Base-by-base conservation (phyloP, 192 early-diverging fungal species). In the Umbelopsis isabellina region DNA sequence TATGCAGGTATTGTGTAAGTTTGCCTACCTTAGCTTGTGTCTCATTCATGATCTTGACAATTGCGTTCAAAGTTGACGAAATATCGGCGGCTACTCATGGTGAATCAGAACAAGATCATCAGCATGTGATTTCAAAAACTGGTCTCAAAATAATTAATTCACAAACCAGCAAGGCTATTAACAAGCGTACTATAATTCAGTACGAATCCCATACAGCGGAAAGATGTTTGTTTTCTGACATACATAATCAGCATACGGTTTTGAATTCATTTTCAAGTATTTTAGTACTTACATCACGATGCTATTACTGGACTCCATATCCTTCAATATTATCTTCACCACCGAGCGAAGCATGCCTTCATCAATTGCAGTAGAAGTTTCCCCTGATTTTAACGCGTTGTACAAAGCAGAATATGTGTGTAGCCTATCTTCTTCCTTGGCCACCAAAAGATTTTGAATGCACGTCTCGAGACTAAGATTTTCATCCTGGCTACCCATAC, bases 161-260 rank as follows among this genome's bases (percentile, higher is more conserved):
- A 61, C 55, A 27, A 33, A 61, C 55, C 55, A 18, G 27, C 55
- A 61, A 61, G 55, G 7, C 33, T 6, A 15, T 25, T 25, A n/a
- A 61, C 55, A 61, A 61, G 55, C 11, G 55, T 27, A 35, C 30
- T 61, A 16, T 61, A 61, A n/a, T 61, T 33, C 15, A 61, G 55
- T 18, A 35, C 33, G 15, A 61, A 61, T 27, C 55, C 55, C 11
- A 61, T 35, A 61, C 55, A 61, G 13, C 55, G 8, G 18, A 61
- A 25, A 2, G 55, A 61, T 15, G 55, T 61, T 61, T 61, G 55
- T 35, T 61, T 61, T 61, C 55, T 61, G 30, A 13, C 11, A 61
- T 18, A 27, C 2, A 35, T 6, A 25, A 18, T 16, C 12, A 61
- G 16, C 18, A 61, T 8, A 8, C 13, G 1, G 4, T 55, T 27